Conservation (phyloP, 768 basidiomycete species). For the Lyophyllum shimeji region DNA sequence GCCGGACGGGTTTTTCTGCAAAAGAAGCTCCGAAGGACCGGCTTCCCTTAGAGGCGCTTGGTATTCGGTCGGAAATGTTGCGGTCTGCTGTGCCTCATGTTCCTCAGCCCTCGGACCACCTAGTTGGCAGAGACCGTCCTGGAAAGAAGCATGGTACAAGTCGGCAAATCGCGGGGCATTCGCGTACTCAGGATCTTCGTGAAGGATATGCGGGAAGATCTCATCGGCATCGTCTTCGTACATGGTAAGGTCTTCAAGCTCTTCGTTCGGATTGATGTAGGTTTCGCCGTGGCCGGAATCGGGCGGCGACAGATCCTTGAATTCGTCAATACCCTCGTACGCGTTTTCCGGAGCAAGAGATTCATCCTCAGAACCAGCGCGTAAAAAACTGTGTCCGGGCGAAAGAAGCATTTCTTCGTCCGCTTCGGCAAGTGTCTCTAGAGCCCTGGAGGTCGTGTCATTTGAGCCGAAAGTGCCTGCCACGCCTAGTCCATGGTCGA, state of each 20-base stretch:
- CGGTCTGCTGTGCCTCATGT: background rate
- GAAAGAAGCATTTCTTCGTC: slow-evolving; percentile 1
- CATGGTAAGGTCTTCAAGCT: slow-evolving; percentile 22
- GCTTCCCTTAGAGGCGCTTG: background rate
- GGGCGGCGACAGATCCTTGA: slow-evolving; percentile 1
- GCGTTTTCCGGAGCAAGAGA: background rate
- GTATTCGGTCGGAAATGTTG: background rate
- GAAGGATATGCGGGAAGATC: slow-evolving; percentile 32
- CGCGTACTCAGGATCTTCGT: slow-evolving; percentile 26
- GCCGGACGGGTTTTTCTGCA: background rate
- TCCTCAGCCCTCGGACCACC: background rate
- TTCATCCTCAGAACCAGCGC: background rate
- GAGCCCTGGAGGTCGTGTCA: background rate
- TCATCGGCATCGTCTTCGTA: slow-evolving; percentile 34
- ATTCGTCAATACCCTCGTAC: slow-evolving; percentile 2
- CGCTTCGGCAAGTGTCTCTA: slow-evolving; percentile 7
- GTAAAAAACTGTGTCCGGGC: background rate
- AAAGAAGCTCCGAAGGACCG: slow-evolving; percentile 12
- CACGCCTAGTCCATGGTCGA: background rate
- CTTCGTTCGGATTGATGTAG: slow-evolving; percentile 4
- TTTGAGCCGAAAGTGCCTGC: background rate
- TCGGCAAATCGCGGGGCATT: slow-evolving; percentile 36
- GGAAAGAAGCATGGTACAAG: slow-evolving; percentile 34
- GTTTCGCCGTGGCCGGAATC: slow-evolving; percentile 1
- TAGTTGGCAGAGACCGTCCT: slow-evolving; percentile 15